Evolutionary conservation across 306 rosid species (phyloP).

Genomic region (Prunus kanzakura): DNA sequence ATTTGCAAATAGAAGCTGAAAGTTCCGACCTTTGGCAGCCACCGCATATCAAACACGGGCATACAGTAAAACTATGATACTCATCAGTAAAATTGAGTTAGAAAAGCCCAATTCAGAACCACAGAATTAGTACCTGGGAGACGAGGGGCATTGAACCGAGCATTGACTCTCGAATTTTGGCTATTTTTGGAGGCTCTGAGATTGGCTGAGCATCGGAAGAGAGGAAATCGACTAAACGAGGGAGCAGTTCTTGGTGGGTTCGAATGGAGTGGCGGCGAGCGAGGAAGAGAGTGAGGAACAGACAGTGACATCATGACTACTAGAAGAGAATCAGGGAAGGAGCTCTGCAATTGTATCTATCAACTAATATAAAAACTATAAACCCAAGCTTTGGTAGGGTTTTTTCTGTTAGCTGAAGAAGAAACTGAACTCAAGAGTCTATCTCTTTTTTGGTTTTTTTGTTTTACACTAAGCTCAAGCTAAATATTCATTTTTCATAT

Average conservation of each 20-base stretch:
- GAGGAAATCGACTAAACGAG: neutral
- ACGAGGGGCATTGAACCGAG: neutral
- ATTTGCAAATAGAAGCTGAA: neutral
- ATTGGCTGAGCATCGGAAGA: constrained; percentile 24
- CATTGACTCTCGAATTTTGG: neutral
- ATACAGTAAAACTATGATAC: neutral
- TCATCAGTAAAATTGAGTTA: neutral
- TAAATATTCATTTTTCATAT: too few relatives aligned
- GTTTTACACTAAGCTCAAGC: too few relatives aligned
- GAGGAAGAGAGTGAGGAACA: constrained; percentile 21
- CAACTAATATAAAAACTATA: neutral
- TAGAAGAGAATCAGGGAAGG: neutral
- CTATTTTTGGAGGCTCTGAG: constrained; percentile 4
- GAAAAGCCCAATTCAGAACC: neutral
- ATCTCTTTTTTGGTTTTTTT: too few relatives aligned
- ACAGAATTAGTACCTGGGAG: constrained; percentile 7
- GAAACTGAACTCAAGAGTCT: too few relatives aligned
- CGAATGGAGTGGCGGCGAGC: neutral
- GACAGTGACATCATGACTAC: constrained; percentile 20
- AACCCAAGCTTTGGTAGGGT: neutral
- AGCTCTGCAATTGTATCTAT: neutral
- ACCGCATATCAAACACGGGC: neutral
- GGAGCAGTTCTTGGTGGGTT: neutral
- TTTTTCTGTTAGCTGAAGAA: neutral
- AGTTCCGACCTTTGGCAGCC: neutral